Percentiles rank a stretch among this genome's conserved stretches.
Evolutionary conservation across 2,329 filamentous ascomycete genomes (phyloP).

Genomic region (Calonectria pteridis): DNA sequence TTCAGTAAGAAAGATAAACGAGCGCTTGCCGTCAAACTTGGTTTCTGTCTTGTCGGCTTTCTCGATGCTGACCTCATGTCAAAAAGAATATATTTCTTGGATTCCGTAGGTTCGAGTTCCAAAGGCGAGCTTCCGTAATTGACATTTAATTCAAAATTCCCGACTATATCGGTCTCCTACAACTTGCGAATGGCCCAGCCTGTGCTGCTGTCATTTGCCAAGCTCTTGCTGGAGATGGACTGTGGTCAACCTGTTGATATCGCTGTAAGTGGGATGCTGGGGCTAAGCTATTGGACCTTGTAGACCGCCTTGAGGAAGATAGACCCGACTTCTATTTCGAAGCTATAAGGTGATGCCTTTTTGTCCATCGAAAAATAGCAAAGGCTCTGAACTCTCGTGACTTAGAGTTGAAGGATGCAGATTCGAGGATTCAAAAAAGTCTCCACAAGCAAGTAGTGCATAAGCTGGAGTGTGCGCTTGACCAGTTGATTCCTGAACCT

Average conservation of each 20-base stretch:
- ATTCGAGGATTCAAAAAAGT: neutral
- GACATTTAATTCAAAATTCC: neutral
- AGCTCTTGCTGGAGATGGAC: neutral
- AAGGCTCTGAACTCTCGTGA: neutral
- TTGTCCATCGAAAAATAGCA: neutral
- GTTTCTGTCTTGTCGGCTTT: neutral
- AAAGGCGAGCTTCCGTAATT: neutral
- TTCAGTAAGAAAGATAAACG: neutral
- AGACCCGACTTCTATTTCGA: neutral
- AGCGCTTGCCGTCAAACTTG: neutral
- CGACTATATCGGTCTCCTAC: neutral
- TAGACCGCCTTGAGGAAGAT: neutral
- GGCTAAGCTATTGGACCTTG: neutral
- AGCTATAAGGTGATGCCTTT: neutral
- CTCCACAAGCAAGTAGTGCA: neutral
- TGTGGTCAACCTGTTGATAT: neutral
- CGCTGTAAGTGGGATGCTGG: neutral
- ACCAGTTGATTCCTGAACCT: neutral
- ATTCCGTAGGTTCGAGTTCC: neutral
- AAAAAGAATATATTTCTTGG: neutral
- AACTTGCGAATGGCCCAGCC: neutral
- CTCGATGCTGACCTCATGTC: neutral
- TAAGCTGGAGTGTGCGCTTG: neutral
- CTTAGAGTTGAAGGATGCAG: neutral
- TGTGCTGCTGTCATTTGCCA: neutral